Percentiles rank a stretch among this genome's conserved stretches.
Evolutionary conservation across 441 rosid genomes (phyloP).

Genomic region (Adansonia gregorii): DNA sequence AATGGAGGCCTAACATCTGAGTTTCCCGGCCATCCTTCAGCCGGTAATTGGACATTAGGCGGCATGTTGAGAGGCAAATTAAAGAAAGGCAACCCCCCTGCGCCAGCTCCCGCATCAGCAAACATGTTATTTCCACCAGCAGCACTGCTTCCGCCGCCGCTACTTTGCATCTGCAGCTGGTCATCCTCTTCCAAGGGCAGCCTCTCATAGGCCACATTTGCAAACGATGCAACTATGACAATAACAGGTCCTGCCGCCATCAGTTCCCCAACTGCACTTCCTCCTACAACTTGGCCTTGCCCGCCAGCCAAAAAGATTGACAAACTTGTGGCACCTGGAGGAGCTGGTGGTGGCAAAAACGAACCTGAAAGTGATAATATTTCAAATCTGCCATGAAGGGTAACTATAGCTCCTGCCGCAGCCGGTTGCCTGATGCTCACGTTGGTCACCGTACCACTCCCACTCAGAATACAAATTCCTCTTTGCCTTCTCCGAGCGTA

Average conservation of each 20-base stretch:
- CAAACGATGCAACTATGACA: constrained; percentile 80
- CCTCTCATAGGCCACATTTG: constrained; percentile 90
- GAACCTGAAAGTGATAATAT: constrained; percentile 87
- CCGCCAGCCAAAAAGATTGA: constrained; percentile 86
- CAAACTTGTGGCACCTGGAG: constrained; percentile 91
- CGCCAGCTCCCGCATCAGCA: constrained; percentile 52
- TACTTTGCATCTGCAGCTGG: constrained; percentile 64
- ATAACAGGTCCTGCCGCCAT: constrained; percentile 88
- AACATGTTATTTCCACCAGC: constrained; percentile 50
- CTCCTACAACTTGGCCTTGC: constrained; percentile 93
- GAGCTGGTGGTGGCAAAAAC: constrained; percentile 93
- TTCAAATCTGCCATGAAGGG: constrained; percentile 86
- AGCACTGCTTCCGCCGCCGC: constrained; percentile 37
- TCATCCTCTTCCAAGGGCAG: constrained; percentile 88
- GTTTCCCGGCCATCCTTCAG: constrained; percentile 84
- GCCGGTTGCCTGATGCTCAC: constrained; percentile 88
- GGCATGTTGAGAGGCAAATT: constrained; percentile 77
- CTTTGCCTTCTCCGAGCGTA: constrained; percentile 87
- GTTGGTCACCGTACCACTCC: constrained; percentile 87
- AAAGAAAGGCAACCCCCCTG: constrained; percentile 85
- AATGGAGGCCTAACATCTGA: constrained; percentile 69
- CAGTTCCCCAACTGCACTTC: constrained; percentile 90
- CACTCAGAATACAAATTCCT: constrained; percentile 81
- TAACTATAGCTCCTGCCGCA: constrained; percentile 69
- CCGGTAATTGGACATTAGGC: constrained; percentile 73